These are phyloP conservation scores for Backusella parvicylindrica DNA, from an alignment of 192 early-diverging fungal species.

Conservation along the genomic window DNA sequence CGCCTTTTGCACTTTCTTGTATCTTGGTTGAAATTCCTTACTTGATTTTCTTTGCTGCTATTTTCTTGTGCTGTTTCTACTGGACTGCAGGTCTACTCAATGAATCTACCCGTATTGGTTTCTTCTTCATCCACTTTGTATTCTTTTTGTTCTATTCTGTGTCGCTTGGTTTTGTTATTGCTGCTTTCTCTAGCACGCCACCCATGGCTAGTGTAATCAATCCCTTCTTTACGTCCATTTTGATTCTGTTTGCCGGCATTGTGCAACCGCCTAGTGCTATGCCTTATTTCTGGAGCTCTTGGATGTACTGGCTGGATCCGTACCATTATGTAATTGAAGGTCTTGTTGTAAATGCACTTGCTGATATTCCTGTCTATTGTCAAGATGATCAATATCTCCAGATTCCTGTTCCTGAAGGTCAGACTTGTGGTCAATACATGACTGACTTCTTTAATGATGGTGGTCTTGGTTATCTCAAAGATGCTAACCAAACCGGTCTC, in stretches of 20 bases:
- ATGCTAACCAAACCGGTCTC: not conserved
- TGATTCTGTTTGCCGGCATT: slow-evolving; percentile 70
- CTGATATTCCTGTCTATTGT: slow-evolving; percentile 50
- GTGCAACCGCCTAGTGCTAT: slow-evolving; percentile 57
- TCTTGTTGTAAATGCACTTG: slow-evolving; percentile 53
- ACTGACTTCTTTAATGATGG: slow-evolving; percentile 8
- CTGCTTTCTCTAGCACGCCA: slow-evolving; percentile 57
- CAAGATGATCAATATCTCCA: slow-evolving; percentile 43
- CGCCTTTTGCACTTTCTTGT: slow-evolving; percentile 60
- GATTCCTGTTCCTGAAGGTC: slow-evolving; percentile 51
- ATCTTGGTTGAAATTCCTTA: slow-evolving; percentile 71
- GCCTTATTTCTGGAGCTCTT: slow-evolving; percentile 63
- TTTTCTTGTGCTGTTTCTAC: slow-evolving; percentile 71
- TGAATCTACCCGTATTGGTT: slow-evolving; percentile 47
- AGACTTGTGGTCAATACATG: slow-evolving; percentile 56
- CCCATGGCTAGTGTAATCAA: slow-evolving; percentile 58
- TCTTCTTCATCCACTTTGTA: slow-evolving; percentile 61
- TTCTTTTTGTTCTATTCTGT: slow-evolving; percentile 62
- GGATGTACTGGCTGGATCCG: slow-evolving; percentile 69
- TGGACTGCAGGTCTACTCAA: slow-evolving; percentile 64
- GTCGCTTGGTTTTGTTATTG: slow-evolving; percentile 68
- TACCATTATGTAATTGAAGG: slow-evolving; percentile 68
- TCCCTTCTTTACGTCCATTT: slow-evolving; percentile 63
- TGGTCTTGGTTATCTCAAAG: not conserved
- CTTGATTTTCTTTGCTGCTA: slow-evolving; percentile 51